phyloP scores from a whole-genome alignment of 306 rosid species.

The Corylus heterophylla region DNA sequence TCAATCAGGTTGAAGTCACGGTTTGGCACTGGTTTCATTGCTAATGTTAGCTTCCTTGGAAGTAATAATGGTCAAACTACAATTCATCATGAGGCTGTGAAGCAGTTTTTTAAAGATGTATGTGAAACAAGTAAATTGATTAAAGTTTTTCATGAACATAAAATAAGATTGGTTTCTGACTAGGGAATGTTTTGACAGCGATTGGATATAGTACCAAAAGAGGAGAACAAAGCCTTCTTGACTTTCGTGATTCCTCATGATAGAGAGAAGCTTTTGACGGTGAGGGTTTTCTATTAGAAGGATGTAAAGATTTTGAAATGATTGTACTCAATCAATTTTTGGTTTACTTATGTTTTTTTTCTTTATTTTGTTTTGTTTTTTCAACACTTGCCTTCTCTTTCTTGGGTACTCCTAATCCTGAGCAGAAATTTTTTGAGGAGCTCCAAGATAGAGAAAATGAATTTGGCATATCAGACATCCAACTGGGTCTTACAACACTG shows the following conservation, averaged over 20 bases:
- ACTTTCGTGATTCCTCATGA: conserved; percentile 84
- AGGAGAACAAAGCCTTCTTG: conserved; percentile 56
- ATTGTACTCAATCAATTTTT: background rate
- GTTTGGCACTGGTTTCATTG: conserved; percentile 80
- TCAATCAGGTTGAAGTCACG: conserved; percentile 79
- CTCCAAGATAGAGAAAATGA: conserved; percentile 68
- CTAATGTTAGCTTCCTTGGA: conserved; percentile 57
- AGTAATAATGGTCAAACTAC: conserved; percentile 40
- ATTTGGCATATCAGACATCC: conserved; percentile 76
- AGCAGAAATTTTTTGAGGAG: conserved; percentile 67
- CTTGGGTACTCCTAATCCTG: conserved; percentile 10
- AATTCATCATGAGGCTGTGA: conserved; percentile 54
- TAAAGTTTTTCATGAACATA: conserved; percentile 10
- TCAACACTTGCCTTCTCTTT: background rate
- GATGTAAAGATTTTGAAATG: background rate
- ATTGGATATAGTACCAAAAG: conserved; percentile 72
- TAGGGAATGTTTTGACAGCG: conserved; percentile 47
- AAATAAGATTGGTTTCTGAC: conserved; percentile 30
- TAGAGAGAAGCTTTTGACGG: conserved; percentile 59
- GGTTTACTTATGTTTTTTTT: background rate
- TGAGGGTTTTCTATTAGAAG: conserved; percentile 21
- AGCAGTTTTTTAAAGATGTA: conserved; percentile 71
- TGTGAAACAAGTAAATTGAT: conserved; percentile 32
- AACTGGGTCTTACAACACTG: conserved; percentile 79
- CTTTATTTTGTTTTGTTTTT: background rate